Conservation (phyloP, 805 yeast genomes). For the Naumovozyma baii region DNA sequence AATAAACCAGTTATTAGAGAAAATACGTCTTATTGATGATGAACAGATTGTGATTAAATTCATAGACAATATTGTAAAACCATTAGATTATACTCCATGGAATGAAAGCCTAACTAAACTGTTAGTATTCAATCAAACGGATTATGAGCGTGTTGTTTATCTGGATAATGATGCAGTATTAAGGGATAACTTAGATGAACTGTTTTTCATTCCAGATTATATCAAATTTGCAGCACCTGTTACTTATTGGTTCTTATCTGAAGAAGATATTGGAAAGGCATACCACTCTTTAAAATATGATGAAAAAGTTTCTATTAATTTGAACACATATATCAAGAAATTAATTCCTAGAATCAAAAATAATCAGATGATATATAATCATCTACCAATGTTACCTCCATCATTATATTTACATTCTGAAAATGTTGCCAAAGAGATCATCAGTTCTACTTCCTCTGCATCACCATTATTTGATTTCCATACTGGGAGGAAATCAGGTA, state of each 20-base stretch:
- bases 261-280: conserved; percentile 18
- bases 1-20: conserved; percentile 1
- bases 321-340: conserved; percentile 20
- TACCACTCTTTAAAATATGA: conserved; percentile 12
- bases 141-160: conserved; percentile 45
- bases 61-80: conserved; percentile 17
- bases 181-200: conserved; percentile 37
- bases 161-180: conserved; percentile 50
- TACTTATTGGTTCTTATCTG: conserved; percentile 33
- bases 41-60: conserved; percentile 22
- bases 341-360: conserved; percentile 13
- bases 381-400: conserved; percentile 32
- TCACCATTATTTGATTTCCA: conserved; percentile 18
- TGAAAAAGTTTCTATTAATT: conserved; percentile 15
- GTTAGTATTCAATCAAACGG: conserved; percentile 39
- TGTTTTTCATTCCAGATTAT: conserved; percentile 41
- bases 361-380: conserved; percentile 29
- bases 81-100: conserved; percentile 35
- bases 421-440: conserved; percentile 25
- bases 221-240: conserved; percentile 38
- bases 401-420: conserved; percentile 16
- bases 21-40: conserved; percentile 7
- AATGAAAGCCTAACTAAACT: conserved; percentile 45
- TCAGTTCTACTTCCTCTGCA: conserved; percentile 18
- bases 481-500: conserved; percentile 17